A percentile compares a stretch with the other conserved stretches of the same genome.
phyloP scores from a whole-genome alignment of 179 eudicot species.

The Silene coronaria region DNA sequence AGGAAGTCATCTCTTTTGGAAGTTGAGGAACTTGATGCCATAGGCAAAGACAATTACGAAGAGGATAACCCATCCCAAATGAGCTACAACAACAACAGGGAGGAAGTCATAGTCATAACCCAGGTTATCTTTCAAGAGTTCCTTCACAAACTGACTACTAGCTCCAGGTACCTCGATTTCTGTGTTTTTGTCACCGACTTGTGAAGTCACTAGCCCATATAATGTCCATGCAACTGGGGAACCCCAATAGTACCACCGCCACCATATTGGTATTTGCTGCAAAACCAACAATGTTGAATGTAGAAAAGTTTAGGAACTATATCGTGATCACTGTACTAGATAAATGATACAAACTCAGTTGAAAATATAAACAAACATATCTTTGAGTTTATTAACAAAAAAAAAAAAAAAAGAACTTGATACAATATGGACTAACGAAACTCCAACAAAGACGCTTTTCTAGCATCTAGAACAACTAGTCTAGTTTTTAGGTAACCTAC shows the following conservation, averaged over 20 bases:
- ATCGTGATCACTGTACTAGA: background rate
- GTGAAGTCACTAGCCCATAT: slow-evolving; percentile 59
- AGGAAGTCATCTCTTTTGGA: slow-evolving; percentile 47
- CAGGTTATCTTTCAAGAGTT: slow-evolving; percentile 34
- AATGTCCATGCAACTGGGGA: slow-evolving; percentile 82
- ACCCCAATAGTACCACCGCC: slow-evolving; percentile 94
- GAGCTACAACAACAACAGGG: slow-evolving; percentile 49
- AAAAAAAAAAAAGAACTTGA: too few species aligned
- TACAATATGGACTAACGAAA: background rate
- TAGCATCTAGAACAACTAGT: background rate
- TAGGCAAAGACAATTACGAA: slow-evolving; percentile 64
- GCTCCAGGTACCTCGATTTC: slow-evolving; percentile 44
- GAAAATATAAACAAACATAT: background rate
- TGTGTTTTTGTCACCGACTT: slow-evolving; percentile 49
- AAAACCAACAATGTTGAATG: background rate
- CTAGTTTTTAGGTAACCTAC: background rate
- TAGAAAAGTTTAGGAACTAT: background rate
- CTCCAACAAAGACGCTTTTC: background rate
- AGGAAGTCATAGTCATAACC: slow-evolving; percentile 65
- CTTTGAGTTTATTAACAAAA: background rate
- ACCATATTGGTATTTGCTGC: slow-evolving; percentile 87
- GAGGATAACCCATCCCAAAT: slow-evolving; percentile 53
- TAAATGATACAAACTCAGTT: background rate
- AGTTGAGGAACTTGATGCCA: slow-evolving; percentile 68
- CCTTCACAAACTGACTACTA: slow-evolving; percentile 31